Base-by-base conservation (phyloP, 2,329 filamentous ascomycete species). In the Alternaria triticimaculans region DNA sequence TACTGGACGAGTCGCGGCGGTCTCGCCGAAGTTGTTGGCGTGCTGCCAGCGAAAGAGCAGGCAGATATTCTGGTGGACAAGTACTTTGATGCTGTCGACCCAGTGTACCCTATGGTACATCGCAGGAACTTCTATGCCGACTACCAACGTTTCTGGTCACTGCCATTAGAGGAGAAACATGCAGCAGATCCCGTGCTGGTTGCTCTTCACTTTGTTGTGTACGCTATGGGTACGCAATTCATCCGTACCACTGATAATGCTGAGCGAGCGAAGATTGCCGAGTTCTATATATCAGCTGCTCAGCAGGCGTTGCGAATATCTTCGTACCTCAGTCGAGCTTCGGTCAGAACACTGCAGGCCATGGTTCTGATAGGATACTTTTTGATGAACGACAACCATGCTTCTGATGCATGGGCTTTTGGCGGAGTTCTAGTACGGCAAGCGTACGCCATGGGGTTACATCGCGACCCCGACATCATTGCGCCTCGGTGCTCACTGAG, bases 311-410 rank as follows among this genome's bases (percentile, higher is more conserved):
- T 95, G 46, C 87, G 92, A 3, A 87, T 94, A 73, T 90, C 88
- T 60, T 93, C 90, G 0, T 95, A 94, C 72, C 84, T 94, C 4
- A 94, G 91, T 77, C 88, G 88, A 48, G 90, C 91, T 2, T 92
- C 90, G 0, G 84, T 93, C 54, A 84, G 88, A 23, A 92, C 91
- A 1, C 88, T 94, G 30, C 91, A 93, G 78, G 88, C 92, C 48
- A 94, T 94, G 91, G 89, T 94, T 0, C 80, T 95, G n/a, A 89
- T 94, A 63, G 89, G 89, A 0, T 94, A 94, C 75, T 95, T 95
- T 71, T 83, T 95, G 37, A 94, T 94, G 82, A 95, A 95, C 72
- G 92, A 95, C 78, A 94, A 94, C 72, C 92, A 94, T 72, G 91
- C 91, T 5, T 92, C 90, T 0, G 92, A 95, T 75, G 92, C 92